Conservation (phyloP, 345 rosid species). For the Erysimum cheiranthoides region DNA sequence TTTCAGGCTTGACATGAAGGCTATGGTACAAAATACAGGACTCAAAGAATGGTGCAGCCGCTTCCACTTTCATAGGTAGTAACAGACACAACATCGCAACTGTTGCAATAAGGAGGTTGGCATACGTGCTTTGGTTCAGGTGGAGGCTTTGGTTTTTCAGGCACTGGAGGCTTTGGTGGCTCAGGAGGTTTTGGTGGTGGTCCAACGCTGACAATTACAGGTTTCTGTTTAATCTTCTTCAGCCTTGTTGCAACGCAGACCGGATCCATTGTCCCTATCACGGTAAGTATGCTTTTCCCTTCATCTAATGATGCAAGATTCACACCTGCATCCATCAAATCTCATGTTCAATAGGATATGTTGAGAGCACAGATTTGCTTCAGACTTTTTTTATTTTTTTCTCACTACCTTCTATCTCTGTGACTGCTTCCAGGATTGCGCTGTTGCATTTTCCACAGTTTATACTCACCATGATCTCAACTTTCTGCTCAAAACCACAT, state of each 20-base stretch:
- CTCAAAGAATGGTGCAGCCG: slow-evolving; percentile 46
- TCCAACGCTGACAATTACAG: slow-evolving; percentile 46
- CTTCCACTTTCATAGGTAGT: slow-evolving; percentile 46
- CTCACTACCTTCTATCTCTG: slow-evolving; percentile 40
- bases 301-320: slow-evolving; percentile 41
- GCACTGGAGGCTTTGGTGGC: slow-evolving; percentile 6
- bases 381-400: not conserved
- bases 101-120: slow-evolving; percentile 37
- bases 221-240: slow-evolving; percentile 47
- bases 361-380: not conserved
- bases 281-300: slow-evolving; percentile 38
- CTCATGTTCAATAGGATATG: slow-evolving; percentile 7
- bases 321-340: slow-evolving; percentile 38
- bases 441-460: slow-evolving; percentile 45
- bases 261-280: slow-evolving; percentile 50
- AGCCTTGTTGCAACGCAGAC: slow-evolving; percentile 37
- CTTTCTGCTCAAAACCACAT: slow-evolving; percentile 26
- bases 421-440: slow-evolving; percentile 45
- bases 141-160: slow-evolving; percentile 30
- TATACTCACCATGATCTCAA: slow-evolving; percentile 40
- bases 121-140: slow-evolving; percentile 17
- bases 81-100: slow-evolving; percentile 45
- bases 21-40: slow-evolving; percentile 16
- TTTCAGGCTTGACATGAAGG: slow-evolving; percentile 26
- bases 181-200: slow-evolving; percentile 45